Base-by-base conservation (phyloP, 2,329 filamentous ascomycete genomes). In the Alternaria sp. region DNA sequence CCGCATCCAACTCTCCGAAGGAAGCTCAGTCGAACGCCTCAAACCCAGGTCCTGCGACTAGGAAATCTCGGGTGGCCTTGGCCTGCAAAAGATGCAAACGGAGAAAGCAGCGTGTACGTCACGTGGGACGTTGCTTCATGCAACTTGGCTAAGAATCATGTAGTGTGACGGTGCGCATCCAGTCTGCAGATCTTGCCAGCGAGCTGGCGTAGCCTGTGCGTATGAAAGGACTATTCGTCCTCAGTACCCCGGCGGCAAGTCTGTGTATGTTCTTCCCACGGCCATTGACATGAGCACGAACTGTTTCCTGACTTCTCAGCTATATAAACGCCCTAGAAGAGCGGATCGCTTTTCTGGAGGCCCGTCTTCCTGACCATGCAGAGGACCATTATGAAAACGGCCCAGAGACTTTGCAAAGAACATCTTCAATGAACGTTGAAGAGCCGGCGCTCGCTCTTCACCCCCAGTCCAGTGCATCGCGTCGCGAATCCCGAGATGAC, bases 261-360 rank as follows among this genome's bases (percentile, higher is more conserved):
- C 68, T 57, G 57, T 73, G 71, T 73, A 67, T 10, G 68, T 62
- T 32, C 32, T 49, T 17, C n/a, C 25, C 30, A 23, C 7, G 9
- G 30, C 15, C 23, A 30, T 10, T 17, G 15, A 9, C 13, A 12
- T 40, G 40, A 1, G 4, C 47, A 8, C 7, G 11, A 17, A 12
- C 13, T 62, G 19, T 11, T 21, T 44, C 36, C 59, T 62, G 17
- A 62, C 26, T 40, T 23, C 17, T 17, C 50, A 72, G 72, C 44
- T 74, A 73, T 23, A 74, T 74, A 47, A 73, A 68, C 57, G 67
- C 70, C 21, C 46, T 74, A 11, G 72, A 74, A 62, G 72, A 74
- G 51, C 62, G 72, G 1, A 70, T 74, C 13, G 72, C 72, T 8
- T 74, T 74, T 47, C 63, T 74, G 4, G 71, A 74, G 44, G 71